These are phyloP conservation scores for Aspergillus sp. DNA, from an alignment of 2,329 filamentous ascomycete genomes.

Conservation along the genomic window DNA sequence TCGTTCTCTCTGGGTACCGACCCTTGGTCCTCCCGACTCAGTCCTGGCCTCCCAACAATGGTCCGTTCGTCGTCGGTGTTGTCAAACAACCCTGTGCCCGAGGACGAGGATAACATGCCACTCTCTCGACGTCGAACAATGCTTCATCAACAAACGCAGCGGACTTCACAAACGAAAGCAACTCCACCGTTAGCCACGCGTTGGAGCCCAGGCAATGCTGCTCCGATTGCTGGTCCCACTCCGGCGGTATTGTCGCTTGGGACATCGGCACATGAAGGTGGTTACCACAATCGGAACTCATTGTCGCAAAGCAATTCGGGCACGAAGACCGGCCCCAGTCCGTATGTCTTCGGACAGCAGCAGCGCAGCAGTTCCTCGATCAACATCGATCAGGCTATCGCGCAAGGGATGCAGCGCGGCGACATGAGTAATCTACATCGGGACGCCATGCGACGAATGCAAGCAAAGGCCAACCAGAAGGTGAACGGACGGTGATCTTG, in stretches of 20 bases:
- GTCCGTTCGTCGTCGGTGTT: constrained; percentile 12
- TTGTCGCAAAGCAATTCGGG: constrained; percentile 26
- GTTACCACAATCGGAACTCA: constrained; percentile 40
- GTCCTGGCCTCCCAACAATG: constrained; percentile 24
- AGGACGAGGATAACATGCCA: constrained; percentile 65
- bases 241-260: constrained; percentile 53
- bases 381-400: constrained; percentile 61
- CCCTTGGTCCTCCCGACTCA: constrained; percentile 26
- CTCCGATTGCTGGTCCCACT: constrained; percentile 7
- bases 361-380: constrained; percentile 57
- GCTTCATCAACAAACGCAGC: constrained; percentile 48
- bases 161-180: constrained; percentile 43
- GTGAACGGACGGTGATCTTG: constrained; percentile 10
- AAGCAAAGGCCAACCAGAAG: constrained; percentile 54
- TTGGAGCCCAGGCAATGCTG: constrained; percentile 9
- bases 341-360: constrained; percentile 55
- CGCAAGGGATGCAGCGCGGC: constrained; percentile 72
- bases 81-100: constrained; percentile 21
- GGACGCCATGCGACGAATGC: constrained; percentile 77
- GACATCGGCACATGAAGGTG: constrained; percentile 61
- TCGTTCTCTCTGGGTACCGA: constrained; percentile 34
- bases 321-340: constrained; percentile 29
- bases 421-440: constrained; percentile 74
- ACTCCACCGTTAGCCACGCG: background rate
- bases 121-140: constrained; percentile 65